phyloP scores from a whole-genome alignment of 306 rosid genomes.

The Lathyrus sativus region DNA sequence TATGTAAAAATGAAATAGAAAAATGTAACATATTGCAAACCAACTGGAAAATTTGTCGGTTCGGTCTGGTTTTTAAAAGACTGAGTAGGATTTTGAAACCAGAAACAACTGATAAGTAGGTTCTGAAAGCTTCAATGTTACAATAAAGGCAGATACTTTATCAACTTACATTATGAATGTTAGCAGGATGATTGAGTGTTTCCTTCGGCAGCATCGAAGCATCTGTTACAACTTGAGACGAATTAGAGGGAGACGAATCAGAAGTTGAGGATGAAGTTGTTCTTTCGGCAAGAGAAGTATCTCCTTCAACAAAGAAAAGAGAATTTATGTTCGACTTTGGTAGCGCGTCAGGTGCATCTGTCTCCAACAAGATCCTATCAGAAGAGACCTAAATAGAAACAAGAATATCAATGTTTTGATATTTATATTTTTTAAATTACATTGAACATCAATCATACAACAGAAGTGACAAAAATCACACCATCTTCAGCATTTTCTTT shows the following conservation, averaged over 20 bases:
- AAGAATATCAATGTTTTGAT: conserved; percentile 29
- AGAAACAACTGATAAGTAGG: conserved; percentile 10
- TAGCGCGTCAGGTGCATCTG: conserved; percentile 95
- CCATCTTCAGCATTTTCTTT: conserved; percentile 78
- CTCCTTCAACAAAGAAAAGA: conserved; percentile 66
- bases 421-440: background rate
- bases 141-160: background rate
- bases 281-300: conserved; percentile 47
- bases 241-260: conserved; percentile 9
- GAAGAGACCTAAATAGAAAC: conserved; percentile 62
- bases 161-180: conserved; percentile 58
- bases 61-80: background rate
- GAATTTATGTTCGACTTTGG: conserved; percentile 56
- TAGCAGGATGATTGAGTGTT: conserved; percentile 79
- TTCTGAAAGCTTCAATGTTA: conserved; percentile 1
- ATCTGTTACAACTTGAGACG: conserved; percentile 37
- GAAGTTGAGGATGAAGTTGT: conserved; percentile 30
- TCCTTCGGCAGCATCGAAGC: conserved; percentile 56
- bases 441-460: conserved; percentile 3
- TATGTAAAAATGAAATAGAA: conserved; percentile 20
- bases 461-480: conserved; percentile 47
- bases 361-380: conserved; percentile 83
- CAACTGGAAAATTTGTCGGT: background rate
- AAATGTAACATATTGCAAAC: background rate
- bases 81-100: background rate